These are phyloP conservation scores for Luffa aegyptiaca DNA, from an alignment of 306 rosid species.

Conservation along the genomic window DNA sequence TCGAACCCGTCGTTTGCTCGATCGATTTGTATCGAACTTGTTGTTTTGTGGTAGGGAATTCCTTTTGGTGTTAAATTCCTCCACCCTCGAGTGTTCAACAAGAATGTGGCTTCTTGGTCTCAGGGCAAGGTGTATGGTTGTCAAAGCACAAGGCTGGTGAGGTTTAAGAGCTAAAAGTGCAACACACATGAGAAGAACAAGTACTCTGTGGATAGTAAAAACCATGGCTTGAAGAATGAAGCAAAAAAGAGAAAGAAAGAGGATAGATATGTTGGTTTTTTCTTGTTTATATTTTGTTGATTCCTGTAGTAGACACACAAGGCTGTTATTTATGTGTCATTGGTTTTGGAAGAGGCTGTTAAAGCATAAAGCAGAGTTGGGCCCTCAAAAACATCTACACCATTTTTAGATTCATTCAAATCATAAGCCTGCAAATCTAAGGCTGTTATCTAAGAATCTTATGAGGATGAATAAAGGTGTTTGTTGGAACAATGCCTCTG, in stretches of 20 bases:
- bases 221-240: slow-evolving; percentile 40
- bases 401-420: slow-evolving; percentile 71
- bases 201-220: slow-evolving; percentile 28
- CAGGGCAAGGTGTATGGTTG: slow-evolving; percentile 35
- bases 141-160: slow-evolving; percentile 31
- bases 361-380: slow-evolving; percentile 51
- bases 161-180: slow-evolving; percentile 47
- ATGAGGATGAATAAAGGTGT: slow-evolving; percentile 56
- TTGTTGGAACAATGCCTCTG: slow-evolving; percentile 52
- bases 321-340: slow-evolving; percentile 43
- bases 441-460: slow-evolving; percentile 86
- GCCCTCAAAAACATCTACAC: slow-evolving; percentile 32
- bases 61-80: slow-evolving; percentile 30
- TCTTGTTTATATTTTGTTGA: slow-evolving; percentile 20
- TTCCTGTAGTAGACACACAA: slow-evolving; percentile 39
- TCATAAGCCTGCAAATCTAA: slow-evolving; percentile 53
- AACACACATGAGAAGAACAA: slow-evolving; percentile 38
- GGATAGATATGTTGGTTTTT: slow-evolving; percentile 17
- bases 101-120: slow-evolving; percentile 31
- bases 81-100: slow-evolving; percentile 15
- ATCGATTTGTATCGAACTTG: slow-evolving; percentile 52
- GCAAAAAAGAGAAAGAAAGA: slow-evolving; percentile 6
- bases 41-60: slow-evolving; percentile 26
- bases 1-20: slow-evolving; percentile 74
- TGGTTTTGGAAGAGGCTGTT: slow-evolving; percentile 42